phyloP scores from a whole-genome alignment of 768 basidiomycete species.

The Russula sp. region DNA sequence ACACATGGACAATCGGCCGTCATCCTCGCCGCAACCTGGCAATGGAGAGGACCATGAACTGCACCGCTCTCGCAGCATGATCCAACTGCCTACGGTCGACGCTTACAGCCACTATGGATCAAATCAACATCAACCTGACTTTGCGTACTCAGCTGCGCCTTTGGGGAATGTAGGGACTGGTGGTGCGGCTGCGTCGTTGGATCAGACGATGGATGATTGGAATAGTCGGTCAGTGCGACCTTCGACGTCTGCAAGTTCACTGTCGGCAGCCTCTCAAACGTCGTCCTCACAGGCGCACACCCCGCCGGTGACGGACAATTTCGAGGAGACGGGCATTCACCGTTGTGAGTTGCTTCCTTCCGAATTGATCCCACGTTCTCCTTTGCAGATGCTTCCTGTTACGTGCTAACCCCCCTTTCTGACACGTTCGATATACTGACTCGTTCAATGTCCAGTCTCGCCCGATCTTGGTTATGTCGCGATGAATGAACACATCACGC shows the following conservation, averaged over 20 bases:
- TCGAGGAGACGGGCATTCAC: conserved; percentile 67
- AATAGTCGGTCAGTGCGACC: conserved; percentile 50
- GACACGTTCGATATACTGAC: conserved; percentile 20
- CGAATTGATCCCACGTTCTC: background rate
- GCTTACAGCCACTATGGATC: conserved; percentile 25
- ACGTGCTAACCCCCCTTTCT: conserved; percentile 10
- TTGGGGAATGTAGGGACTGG: conserved; percentile 22
- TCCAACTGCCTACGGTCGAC: conserved; percentile 67
- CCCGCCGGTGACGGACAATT: conserved; percentile 59
- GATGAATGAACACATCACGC: conserved; percentile 58
- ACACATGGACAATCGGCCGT: conserved; percentile 25
- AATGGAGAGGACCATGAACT: conserved; percentile 42
- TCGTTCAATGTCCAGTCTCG: conserved; percentile 54
- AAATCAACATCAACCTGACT: conserved; percentile 52
- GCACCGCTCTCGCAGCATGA: conserved; percentile 78
- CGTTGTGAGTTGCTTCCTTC: conserved; percentile 56
- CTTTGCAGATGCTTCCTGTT: background rate
- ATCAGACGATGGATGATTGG: conserved; percentile 25
- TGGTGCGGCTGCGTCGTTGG: conserved; percentile 24
- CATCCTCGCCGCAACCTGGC: conserved; percentile 23
- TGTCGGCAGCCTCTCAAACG: conserved; percentile 68
- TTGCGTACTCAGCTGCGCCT: conserved; percentile 68
- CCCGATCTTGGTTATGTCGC: conserved; percentile 81
- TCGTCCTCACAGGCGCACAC: conserved; percentile 79
- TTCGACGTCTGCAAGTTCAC: conserved; percentile 70